phyloP scores from a whole-genome alignment of 768 basidiomycete genomes.

The Tylopilus sp. region DNA sequence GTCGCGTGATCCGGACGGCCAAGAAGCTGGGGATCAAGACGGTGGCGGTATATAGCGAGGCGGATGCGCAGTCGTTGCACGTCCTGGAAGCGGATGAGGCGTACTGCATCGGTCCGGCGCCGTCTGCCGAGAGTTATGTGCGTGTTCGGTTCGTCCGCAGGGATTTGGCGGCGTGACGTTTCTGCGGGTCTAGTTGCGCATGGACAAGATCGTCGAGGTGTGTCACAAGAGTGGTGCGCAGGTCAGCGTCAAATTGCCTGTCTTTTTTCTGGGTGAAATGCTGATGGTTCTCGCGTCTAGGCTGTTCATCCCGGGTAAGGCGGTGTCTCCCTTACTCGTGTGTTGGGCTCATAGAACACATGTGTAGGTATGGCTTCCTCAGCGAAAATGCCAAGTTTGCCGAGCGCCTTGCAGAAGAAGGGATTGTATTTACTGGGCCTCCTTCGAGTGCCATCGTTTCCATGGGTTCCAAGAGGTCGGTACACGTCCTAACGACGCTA shows the following conservation, averaged over 20 bases:
- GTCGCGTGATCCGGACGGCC: conserved; percentile 89
- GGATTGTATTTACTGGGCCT: conserved; percentile 89
- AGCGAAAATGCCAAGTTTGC: conserved; percentile 90
- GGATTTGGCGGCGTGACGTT: not conserved
- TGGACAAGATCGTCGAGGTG: conserved; percentile 85
- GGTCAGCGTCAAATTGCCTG: conserved; percentile 41
- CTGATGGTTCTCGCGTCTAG: conserved; percentile 36
- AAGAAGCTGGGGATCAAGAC: conserved; percentile 85
- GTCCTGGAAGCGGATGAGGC: conserved; percentile 86
- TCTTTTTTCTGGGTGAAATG: not conserved
- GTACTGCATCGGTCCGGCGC: conserved; percentile 91
- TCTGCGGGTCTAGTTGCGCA: conserved; percentile 57
- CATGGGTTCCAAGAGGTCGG: conserved; percentile 94
- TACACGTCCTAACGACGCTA: not conserved
- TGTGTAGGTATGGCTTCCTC: conserved; percentile 75
- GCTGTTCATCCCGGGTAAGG: conserved; percentile 88
- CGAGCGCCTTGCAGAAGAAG: conserved; percentile 65
- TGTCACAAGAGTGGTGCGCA: conserved; percentile 82
- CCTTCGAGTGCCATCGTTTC: conserved; percentile 83
- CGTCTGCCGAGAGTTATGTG: conserved; percentile 86
- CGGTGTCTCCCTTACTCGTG: not conserved
- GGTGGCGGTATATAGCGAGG: conserved; percentile 90
- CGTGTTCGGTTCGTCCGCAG: conserved; percentile 28
- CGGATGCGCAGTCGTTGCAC: conserved; percentile 77
- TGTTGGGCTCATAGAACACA: not conserved